These are phyloP conservation scores for Podaxis mareebaensis DNA, from an alignment of 768 basidiomycete genomes.

Conservation along the genomic window DNA sequence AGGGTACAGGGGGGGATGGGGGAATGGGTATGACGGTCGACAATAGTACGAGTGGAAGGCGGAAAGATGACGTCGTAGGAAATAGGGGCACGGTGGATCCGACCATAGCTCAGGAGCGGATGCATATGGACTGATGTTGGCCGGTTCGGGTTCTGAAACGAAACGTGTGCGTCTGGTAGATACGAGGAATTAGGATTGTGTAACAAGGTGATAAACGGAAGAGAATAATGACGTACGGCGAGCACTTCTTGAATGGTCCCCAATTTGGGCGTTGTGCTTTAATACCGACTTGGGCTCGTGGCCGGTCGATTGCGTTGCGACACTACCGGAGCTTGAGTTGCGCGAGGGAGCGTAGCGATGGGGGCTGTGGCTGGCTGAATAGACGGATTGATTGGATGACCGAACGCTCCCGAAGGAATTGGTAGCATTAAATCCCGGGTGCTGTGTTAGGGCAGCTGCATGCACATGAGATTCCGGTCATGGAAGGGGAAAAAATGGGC, in stretches of 20 bases:
- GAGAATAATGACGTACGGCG: conserved; percentile 36
- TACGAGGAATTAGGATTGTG: background rate
- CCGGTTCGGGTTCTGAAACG: conserved; percentile 35
- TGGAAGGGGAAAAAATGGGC: conserved; percentile 21
- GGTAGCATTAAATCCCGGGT: conserved; percentile 26
- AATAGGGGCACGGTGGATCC: conserved; percentile 59
- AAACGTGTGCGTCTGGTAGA: conserved; percentile 32
- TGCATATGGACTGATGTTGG: conserved; percentile 55
- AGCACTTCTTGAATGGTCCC: conserved; percentile 30
- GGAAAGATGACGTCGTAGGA: conserved; percentile 58
- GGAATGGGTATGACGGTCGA: conserved; percentile 53
- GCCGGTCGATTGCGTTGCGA: conserved; percentile 27
- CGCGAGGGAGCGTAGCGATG: conserved; percentile 35
- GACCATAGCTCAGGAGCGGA: conserved; percentile 58
- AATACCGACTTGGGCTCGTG: conserved; percentile 45
- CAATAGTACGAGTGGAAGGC: conserved; percentile 57
- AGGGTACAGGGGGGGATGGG: conserved; percentile 59
- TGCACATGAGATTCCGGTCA: conserved; percentile 14
- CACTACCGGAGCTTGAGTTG: conserved; percentile 40
- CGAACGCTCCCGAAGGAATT: conserved; percentile 42
- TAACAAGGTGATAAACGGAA: background rate
- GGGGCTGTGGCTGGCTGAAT: conserved; percentile 29
- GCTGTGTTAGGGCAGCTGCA: conserved; percentile 21
- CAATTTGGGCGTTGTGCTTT: conserved; percentile 44
- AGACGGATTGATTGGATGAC: conserved; percentile 51